phyloP scores from a whole-genome alignment of 805 yeast genomes.

The Candida namnaoensis region DNA sequence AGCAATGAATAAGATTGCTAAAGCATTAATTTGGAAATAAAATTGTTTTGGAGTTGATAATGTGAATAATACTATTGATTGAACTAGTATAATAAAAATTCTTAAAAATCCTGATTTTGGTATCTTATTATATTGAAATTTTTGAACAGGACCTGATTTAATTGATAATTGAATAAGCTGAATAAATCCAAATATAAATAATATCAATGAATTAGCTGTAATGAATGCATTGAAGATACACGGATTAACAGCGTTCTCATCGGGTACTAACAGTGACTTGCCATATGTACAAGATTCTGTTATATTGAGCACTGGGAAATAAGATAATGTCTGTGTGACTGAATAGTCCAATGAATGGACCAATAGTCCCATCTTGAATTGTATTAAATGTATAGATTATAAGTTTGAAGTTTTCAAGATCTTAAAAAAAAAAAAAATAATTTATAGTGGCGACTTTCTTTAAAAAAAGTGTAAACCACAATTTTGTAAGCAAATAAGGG shows the following conservation, averaged over 20 bases:
- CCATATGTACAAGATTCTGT: slow-evolving; percentile 4
- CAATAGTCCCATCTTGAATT: too few species aligned
- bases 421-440: too few species aligned
- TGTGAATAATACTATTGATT: slow-evolving; percentile 2
- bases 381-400: too few species aligned
- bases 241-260: slow-evolving; percentile 17
- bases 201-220: slow-evolving; percentile 2
- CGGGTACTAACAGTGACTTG: slow-evolving; percentile 9
- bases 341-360: too few species aligned
- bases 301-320: too few species aligned
- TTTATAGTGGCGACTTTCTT: too few species aligned
- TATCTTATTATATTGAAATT: slow-evolving; percentile 7
- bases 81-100: slow-evolving; percentile 1
- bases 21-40: slow-evolving; percentile 6
- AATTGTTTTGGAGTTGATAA: neutral
- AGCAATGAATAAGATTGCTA: slow-evolving; percentile 16
- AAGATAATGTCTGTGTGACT: too few species aligned
- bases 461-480: too few species aligned
- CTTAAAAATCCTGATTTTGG: slow-evolving; percentile 6
- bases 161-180: slow-evolving; percentile 6
- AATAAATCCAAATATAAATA: slow-evolving; percentile 8
- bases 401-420: too few species aligned
- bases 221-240: slow-evolving; percentile 12
- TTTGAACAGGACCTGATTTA: neutral
- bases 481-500: too few species aligned